These are phyloP conservation scores for Pelagomonas calceolata DNA, from an alignment of 108 stramenopile genomes.

Conservation along the genomic window DNA sequence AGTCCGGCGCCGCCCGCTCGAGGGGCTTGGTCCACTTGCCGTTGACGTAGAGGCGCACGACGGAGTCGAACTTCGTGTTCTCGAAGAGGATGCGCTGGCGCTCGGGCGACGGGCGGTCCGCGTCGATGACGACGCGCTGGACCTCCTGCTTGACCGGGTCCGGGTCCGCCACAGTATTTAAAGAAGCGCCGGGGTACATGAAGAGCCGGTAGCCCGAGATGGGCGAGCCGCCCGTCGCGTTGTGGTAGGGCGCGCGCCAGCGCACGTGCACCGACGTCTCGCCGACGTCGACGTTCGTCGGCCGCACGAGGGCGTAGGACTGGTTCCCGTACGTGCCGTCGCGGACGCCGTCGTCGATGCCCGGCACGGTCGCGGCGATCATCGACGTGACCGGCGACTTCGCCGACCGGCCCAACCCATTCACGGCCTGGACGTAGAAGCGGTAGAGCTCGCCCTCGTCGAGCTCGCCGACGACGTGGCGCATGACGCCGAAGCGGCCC, in stretches of 20 bases:
- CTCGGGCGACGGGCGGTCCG: conserved; percentile 15
- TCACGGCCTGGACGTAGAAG: conserved; percentile 60
- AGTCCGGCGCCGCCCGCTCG: too few species aligned
- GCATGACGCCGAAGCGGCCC: conserved; percentile 2
- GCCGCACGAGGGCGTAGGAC: conserved; percentile 22
- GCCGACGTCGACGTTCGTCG: conserved; percentile 40
- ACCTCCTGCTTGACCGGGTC: conserved; percentile 58
- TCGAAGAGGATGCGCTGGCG: conserved; percentile 20
- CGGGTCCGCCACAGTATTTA: conserved; percentile 47
- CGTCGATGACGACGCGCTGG: conserved; percentile 42
- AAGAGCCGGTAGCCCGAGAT: conserved; percentile 66
- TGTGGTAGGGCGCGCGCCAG: conserved; percentile 45
- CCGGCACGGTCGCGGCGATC: conserved; percentile 46
- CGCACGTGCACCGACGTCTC: conserved; percentile 40
- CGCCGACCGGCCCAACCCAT: conserved; percentile 46
- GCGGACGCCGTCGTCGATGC: conserved; percentile 32
- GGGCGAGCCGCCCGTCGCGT: conserved; percentile 47
- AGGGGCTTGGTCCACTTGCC: not conserved
- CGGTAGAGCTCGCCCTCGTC: conserved; percentile 54
- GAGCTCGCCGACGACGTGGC: conserved; percentile 24
- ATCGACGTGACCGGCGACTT: conserved; percentile 50
- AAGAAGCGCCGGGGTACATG: conserved; percentile 42
- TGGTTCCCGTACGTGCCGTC: too few species aligned
- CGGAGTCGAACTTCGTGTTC: conserved; percentile 12
- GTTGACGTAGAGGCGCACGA: not conserved